These are phyloP conservation scores for Sungouiozyma ichnusensis DNA, from an alignment of 805 yeast genomes.

Conservation along the genomic window DNA sequence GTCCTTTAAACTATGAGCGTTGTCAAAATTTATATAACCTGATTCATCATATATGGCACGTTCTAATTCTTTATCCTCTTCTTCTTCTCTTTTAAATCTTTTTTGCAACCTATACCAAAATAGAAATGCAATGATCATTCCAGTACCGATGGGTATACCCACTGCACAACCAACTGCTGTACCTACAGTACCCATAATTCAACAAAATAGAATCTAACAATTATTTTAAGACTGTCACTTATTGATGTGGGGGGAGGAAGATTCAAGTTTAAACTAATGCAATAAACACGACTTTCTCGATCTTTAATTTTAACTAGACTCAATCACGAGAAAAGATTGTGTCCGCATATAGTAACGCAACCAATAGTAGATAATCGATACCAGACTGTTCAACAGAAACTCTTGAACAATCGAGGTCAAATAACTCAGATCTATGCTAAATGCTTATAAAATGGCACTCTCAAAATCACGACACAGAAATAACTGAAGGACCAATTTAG, in stretches of 20 bases:
- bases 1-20: constrained; percentile 3
- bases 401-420: too few relatives aligned
- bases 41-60: constrained; percentile 25
- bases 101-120: constrained; percentile 33
- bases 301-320: too few relatives aligned
- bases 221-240: too few relatives aligned
- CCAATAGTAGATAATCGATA: too few relatives aligned
- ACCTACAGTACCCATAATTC: constrained; percentile 14
- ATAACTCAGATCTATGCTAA: neutral
- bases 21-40: constrained; percentile 28
- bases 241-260: too few relatives aligned
- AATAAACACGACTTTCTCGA: too few relatives aligned
- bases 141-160: constrained; percentile 39
- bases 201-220: neutral
- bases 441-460: neutral
- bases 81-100: constrained; percentile 31
- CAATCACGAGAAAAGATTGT: too few relatives aligned
- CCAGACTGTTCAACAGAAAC: too few relatives aligned
- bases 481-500: neutral
- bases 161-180: constrained; percentile 45
- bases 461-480: neutral
- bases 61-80: constrained; percentile 28
- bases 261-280: too few relatives aligned
- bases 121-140: constrained; percentile 26
- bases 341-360: too few relatives aligned